Base-by-base conservation (phyloP, 2,329 filamentous ascomycete genomes). In the Fusarium sp. region DNA sequence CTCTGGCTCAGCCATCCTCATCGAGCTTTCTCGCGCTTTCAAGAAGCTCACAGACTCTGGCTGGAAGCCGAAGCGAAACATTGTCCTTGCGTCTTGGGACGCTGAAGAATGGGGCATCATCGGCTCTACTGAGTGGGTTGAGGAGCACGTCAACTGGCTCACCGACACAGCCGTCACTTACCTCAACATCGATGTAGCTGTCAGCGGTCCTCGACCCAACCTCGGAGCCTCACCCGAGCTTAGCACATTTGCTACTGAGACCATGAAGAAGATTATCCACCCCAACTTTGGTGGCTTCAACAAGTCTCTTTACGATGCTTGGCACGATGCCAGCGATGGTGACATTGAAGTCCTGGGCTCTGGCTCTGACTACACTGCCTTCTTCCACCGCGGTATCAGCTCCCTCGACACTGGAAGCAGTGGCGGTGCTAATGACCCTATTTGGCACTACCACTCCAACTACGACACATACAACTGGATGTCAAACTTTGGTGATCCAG, bases 401-500 rank as follows among this genome's bases (percentile, higher is more conserved):
- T 77, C 81, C 5, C 74, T 90, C 12, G 88, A 91, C 65, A 81
- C 90, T 21, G 85, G 86, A 4, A 88, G 89, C 42, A 73, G 74
- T 1, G 75, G 77, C 11, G 81, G 81, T 5, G 55, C 74, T 0
- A 76, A 77, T 0, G 85, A 88, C 42, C 82, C 90, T 0, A 81
- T 93, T 9, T 93, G 91, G 76, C 90, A 92, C 69, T 97, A 96
- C 75, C 93, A 97, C 77, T 88, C 88, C 66, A 96, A 96, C 79
- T 97, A 94, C 76, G 93, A 97, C 76, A 92, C 87, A 34, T 94
- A 92, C 76, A 83, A 90, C 74, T 97, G 93, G 93, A 96, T 96
- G 92, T 85, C 90, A 16, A 90, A 83, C 5, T 93, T 89, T 70
- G 93, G 93, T 6, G 93, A 97, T 70, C 85, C 85, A 2, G 84